Conservation (phyloP, 225 moss, liverwort and hornwort genomes). For the Physcomitrium patens region DNA sequence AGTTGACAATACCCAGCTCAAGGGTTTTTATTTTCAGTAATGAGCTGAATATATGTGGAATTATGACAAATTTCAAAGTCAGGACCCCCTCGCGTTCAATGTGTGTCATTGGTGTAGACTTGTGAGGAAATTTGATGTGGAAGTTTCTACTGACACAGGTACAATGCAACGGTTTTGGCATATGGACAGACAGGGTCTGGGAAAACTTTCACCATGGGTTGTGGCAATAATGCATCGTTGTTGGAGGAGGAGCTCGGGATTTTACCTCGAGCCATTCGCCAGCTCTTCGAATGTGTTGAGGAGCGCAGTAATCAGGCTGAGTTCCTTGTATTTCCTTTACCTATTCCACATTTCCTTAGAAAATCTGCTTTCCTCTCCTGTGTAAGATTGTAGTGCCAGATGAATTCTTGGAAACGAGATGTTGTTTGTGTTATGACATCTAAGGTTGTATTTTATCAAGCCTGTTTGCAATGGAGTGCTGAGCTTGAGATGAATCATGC, state of each 20-base stretch:
- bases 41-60: neutral
- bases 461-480: slow-evolving; percentile 17
- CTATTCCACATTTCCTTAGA: neutral
- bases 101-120: slow-evolving; percentile 14
- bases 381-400: neutral
- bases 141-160: slow-evolving; percentile 51
- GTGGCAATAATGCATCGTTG: slow-evolving; percentile 74
- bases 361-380: slow-evolving; percentile 2
- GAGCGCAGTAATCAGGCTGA: slow-evolving; percentile 87
- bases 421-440: slow-evolving; percentile 12
- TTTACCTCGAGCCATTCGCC: slow-evolving; percentile 87
- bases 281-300: slow-evolving; percentile 83
- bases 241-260: slow-evolving; percentile 92
- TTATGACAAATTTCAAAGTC: neutral
- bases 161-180: slow-evolving; percentile 91
- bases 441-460: neutral
- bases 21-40: slow-evolving; percentile 1
- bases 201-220: slow-evolving; percentile 94
- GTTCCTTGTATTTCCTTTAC: slow-evolving; percentile 69
- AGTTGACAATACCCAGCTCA: slow-evolving; percentile 15
- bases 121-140: slow-evolving; percentile 25
- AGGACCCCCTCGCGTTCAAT: slow-evolving; percentile 3
- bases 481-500: slow-evolving; percentile 14
- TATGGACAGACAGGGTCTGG: slow-evolving; percentile 96
- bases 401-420: slow-evolving; percentile 15